A percentile compares a stretch with the other conserved stretches of the same genome.
Evolutionary conservation across 441 rosid species (phyloP).

Genomic region (Aleurites moluccanus): DNA sequence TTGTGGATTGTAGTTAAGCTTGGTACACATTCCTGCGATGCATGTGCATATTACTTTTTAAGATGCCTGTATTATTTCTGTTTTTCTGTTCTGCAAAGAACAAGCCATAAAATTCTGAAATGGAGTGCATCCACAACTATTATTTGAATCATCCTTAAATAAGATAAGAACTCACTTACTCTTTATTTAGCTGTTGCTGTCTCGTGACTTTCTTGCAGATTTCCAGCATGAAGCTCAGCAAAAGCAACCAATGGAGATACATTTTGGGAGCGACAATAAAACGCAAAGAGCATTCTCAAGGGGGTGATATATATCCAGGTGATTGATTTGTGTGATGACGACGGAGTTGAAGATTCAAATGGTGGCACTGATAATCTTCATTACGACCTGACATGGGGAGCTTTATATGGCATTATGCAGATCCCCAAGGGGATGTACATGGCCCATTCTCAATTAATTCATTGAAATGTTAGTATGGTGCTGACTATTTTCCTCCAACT

Average conservation of each 20-base stretch:
- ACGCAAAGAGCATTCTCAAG: constrained; percentile 12
- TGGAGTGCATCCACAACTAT: background rate
- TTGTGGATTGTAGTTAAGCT: background rate
- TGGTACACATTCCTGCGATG: background rate
- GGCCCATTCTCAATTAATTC: constrained; percentile 69
- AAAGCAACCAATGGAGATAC: no score
- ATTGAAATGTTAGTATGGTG: constrained; percentile 62
- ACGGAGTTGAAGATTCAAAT: constrained; percentile 38
- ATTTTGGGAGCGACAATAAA: constrained; percentile 8
- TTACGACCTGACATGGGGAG: constrained; percentile 31
- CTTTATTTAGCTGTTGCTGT: background rate
- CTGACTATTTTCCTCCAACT: constrained; percentile 46
- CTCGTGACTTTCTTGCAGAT: no score
- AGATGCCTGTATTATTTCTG: background rate
- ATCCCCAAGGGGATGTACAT: constrained; percentile 60
- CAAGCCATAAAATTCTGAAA: no score
- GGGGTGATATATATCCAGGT: constrained; percentile 29
- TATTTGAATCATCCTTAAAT: constrained; percentile 6
- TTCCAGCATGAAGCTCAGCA: no score
- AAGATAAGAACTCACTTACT: background rate
- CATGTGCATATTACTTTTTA: background rate
- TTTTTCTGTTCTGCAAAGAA: background rate
- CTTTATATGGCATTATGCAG: constrained; percentile 58
- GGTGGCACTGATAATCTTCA: constrained; percentile 22
- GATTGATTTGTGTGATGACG: constrained; percentile 62